A percentile compares a stretch with the other conserved stretches of the same genome.
Evolutionary conservation across 495 filamentous ascomycete genomes (phyloP).

Genomic region (Neurospora discreta): DNA sequence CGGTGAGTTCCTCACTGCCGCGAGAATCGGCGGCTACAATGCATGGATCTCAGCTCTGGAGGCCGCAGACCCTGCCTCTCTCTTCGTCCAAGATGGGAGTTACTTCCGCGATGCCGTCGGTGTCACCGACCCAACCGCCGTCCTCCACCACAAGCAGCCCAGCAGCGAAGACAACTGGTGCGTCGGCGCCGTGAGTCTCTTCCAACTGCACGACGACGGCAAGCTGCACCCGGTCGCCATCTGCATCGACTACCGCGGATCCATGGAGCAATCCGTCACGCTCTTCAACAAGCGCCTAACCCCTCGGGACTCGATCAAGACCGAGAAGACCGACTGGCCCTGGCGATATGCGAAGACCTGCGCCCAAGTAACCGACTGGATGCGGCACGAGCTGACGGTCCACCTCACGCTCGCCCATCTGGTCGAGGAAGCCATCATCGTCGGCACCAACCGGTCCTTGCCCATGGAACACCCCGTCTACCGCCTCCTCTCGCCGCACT

Average conservation of each 20-base stretch:
- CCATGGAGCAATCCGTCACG: constrained; percentile 29
- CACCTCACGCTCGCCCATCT: constrained; percentile 37
- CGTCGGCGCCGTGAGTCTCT: constrained; percentile 33
- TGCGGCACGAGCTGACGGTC: constrained; percentile 34
- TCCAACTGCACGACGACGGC: constrained; percentile 31
- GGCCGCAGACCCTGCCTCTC: constrained; percentile 17
- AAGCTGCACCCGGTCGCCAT: constrained; percentile 38
- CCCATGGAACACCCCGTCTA: constrained; percentile 29
- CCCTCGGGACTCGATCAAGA: constrained; percentile 13
- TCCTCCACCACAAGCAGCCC: constrained; percentile 11
- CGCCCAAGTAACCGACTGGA: constrained; percentile 38
- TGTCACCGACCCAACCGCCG: constrained; percentile 8
- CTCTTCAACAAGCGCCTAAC: constrained; percentile 35
- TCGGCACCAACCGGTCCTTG: constrained; percentile 31
- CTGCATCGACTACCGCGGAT: constrained; percentile 31
- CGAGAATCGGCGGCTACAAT: constrained; percentile 16
- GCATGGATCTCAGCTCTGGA: constrained; percentile 17
- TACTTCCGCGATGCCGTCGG: constrained; percentile 33
- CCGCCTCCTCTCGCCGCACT: constrained; percentile 33
- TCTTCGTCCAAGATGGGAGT: constrained; percentile 37
- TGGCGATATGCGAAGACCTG: constrained; percentile 45
- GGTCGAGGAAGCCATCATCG: constrained; percentile 38
- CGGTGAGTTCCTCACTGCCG: constrained; percentile 23
- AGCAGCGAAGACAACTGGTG: constrained; percentile 19
- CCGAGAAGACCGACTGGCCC: constrained; percentile 36